Evolutionary conservation across 371 early-diverging fungal species (phyloP), one percentile per base, ranked within the genome.

Genomic region (Lichtheimia ornata): DNA sequence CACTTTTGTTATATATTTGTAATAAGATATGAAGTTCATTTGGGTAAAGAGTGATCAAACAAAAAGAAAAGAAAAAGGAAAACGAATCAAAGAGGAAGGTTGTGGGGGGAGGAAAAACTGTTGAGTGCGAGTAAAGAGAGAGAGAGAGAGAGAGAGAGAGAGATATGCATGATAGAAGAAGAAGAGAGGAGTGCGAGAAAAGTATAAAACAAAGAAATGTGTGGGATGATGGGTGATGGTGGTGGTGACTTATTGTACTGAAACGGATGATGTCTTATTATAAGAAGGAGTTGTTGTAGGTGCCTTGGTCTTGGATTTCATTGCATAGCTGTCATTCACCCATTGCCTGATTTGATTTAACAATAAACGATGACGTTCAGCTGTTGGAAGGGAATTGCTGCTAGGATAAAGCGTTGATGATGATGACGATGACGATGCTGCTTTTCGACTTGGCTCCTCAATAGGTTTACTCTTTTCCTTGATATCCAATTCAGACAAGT

Each of bases 261-360:
- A 35, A 35, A 35, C 35, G 35, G 35, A 35, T 35, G 35, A 35
- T 35, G 35, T 35, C 35, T 35, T 35, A 11, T 35, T 9, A 35
- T 6, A 11, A 35, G 35, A 5, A 0, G 28, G 6, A 9, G 24
- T 41, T 27, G 24, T 41, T 27, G 58, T 17, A 41, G 18, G 12
- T 42, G 22, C 28, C 28, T 58, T 53, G 22, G 35, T 50, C 47
- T 54, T 54, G 18, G 24, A 22, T 35, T 56, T 59, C 44, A 41
- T 9, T 13, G 53, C 61, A 58, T 64, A 69, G 40, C 69, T 64
- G 17, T 69, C 64, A 43, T 69, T 69, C 4, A 69, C 69, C 69
- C 69, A 69, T 24, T 57, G 20, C 25, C 56, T 52, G 45, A 69
- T 57, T 40, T 61, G 64, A n/a, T 54, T 45, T 6, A 69, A 54